Conservation (phyloP, 169 alveolate species). For the Cryptosporidium muris region DNA sequence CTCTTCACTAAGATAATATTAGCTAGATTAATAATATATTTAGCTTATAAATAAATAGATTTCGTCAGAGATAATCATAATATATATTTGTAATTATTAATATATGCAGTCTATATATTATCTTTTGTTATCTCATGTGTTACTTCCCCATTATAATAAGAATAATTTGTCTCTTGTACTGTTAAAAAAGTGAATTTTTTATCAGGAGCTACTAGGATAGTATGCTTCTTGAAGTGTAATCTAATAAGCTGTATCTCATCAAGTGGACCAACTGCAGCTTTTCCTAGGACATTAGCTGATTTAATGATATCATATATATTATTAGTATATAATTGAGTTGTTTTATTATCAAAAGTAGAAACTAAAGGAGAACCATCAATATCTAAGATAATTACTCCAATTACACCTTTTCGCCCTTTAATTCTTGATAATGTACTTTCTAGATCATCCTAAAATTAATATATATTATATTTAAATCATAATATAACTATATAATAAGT, state of each 20-base stretch:
- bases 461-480: not conserved
- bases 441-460: constrained; percentile 7
- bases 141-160: not conserved
- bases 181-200: constrained; percentile 32
- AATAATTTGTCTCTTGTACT: constrained; percentile 33
- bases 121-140: too few species aligned
- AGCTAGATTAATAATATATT: not conserved
- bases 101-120: too few species aligned
- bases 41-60: not conserved
- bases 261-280: not conserved
- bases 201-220: constrained; percentile 58
- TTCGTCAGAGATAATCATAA: not conserved
- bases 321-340: constrained; percentile 27
- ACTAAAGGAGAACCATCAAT: constrained; percentile 44
- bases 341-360: constrained; percentile 56
- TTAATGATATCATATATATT: constrained; percentile 11
- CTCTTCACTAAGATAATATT: not conserved
- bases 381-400: constrained; percentile 40
- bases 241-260: constrained; percentile 39
- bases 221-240: constrained; percentile 31
- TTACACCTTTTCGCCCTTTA: constrained; percentile 59
- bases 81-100: not conserved
- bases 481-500: not conserved
- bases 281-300: constrained; percentile 34
- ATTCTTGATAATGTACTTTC: constrained; percentile 49